A percentile compares a stretch with the other conserved stretches of the same genome.
Conservation (phyloP, 176 grass and related monocot species). For the Poa annua region DNA sequence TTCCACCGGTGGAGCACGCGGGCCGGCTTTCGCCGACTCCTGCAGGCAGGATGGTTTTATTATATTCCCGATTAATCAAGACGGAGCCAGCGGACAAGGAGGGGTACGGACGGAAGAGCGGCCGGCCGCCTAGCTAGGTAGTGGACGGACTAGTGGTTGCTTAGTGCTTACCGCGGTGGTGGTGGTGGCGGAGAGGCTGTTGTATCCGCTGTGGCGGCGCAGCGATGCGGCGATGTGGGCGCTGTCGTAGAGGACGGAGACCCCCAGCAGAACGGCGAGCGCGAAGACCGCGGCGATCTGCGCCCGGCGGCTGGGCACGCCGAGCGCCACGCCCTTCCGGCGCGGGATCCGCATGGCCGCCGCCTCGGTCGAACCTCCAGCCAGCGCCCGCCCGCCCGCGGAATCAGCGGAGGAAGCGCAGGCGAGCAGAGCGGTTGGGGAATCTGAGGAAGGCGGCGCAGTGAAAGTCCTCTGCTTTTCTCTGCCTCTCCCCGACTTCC, state of each 20-base stretch:
- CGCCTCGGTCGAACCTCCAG: background rate
- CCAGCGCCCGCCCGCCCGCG: background rate
- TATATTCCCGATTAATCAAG: background rate
- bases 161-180: conserved; percentile 25
- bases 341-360: conserved; percentile 52
- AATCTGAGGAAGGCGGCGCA: background rate
- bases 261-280: conserved; percentile 44
- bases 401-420: background rate
- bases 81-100: background rate
- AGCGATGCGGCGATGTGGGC: conserved; percentile 58
- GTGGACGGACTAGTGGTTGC: no score
- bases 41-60: conserved; percentile 14
- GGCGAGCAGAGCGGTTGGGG: background rate
- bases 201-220: conserved; percentile 39
- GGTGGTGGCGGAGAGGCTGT: conserved; percentile 36
- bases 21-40: background rate
- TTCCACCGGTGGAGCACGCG: conserved; percentile 31
- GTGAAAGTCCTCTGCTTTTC: background rate
- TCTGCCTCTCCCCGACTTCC: background rate
- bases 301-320: conserved; percentile 49
- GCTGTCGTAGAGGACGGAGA: conserved; percentile 67
- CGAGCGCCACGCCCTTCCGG: conserved; percentile 39
- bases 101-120: background rate
- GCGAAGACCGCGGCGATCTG: conserved; percentile 70
- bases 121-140: background rate